Base-by-base conservation (phyloP, 192 early-diverging fungal genomes). In the Gonapodya sp. region DNA sequence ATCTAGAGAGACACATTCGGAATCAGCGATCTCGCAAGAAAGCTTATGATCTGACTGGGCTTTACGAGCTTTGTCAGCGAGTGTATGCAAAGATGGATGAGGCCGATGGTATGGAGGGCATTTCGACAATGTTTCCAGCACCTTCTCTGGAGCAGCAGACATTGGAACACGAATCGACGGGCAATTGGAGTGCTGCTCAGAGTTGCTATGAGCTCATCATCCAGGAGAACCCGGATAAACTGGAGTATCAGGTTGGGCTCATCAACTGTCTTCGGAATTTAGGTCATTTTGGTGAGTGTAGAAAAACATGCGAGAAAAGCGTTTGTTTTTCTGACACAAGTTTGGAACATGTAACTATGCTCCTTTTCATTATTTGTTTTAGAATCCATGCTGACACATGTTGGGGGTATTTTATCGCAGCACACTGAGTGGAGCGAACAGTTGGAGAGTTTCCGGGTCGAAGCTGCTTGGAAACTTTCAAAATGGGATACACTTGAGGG, bases 1-100 rank as follows among this genome's bases (percentile, higher is more conserved):
- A 95, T 73, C 91, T 87, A 64, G 94, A 95, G 78, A 87, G 88
- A 18, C 86, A 93, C 81, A 86, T 93, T 30, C 84, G 92, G 2
- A 79, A 82, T 2, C 24, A 77, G 31, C 30, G 2, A 16, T 64
- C 46, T 16, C 75, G 2, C 31, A 77, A 77, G 75, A 77, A 77
- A 2, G 8, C 2, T 18, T 16, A 2, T 33, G 8, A 2, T 16
- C 24, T 77, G 31, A 16, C 75, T 32, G 75, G 75, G 31, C 34
- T 34, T 2, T 77, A 77, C 75, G 30, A 77, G 14, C 8, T 18
- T 77, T 77, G 75, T 34, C 92, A 92, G 64, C 81, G 86, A 78
- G 88, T 94, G 2, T 94, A 94, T 80, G 81, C 88, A 1, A 84
- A 90, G 36, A 36, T 95, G 35, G 89, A 93, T 31, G 94, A 94